These are phyloP conservation scores for Beverwykella pulmonaria DNA, from an alignment of 495 filamentous ascomycete species.

Conservation along the genomic window DNA sequence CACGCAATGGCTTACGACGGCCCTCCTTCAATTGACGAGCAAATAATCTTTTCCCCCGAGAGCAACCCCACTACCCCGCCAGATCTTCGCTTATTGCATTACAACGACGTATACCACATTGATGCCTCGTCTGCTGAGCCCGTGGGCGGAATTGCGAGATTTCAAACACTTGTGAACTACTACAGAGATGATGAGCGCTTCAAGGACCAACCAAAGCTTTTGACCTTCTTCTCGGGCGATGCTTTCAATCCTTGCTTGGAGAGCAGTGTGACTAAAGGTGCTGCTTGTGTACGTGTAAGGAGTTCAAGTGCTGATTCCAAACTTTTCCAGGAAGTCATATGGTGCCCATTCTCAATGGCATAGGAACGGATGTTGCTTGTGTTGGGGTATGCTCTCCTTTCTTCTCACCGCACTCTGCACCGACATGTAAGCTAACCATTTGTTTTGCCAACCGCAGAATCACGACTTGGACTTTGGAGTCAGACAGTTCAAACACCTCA, in stretches of 20 bases:
- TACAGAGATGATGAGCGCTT: conserved; percentile 66
- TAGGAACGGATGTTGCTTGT: conserved; percentile 73
- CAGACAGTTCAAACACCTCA: conserved; percentile 70
- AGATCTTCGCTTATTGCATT: conserved; percentile 80
- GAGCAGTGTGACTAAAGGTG: conserved; percentile 81
- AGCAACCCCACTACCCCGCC: conserved; percentile 52
- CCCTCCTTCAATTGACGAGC: conserved; percentile 14
- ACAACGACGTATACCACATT: conserved; percentile 91
- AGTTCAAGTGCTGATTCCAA: too few relatives aligned
- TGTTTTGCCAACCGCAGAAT: conserved; percentile 54
- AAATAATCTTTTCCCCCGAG: conserved; percentile 25
- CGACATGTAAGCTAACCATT: background rate
- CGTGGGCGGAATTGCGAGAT: conserved; percentile 75
- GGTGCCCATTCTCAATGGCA: conserved; percentile 82
- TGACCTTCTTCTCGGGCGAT: conserved; percentile 90
- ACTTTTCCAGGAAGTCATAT: conserved; percentile 65
- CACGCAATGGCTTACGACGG: background rate
- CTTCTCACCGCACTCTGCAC: background rate
- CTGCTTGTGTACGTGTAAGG: background rate
- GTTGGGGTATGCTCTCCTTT: conserved; percentile 63
- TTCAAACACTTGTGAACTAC: conserved; percentile 73
- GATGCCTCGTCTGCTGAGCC: conserved; percentile 77
- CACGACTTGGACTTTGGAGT: conserved; percentile 96
- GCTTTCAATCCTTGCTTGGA: conserved; percentile 89
- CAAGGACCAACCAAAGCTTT: conserved; percentile 60